These are phyloP conservation scores for Protomyces lactucae-debilis DNA, from an alignment of 1,139 yeast genomes.

Conservation along the genomic window DNA sequence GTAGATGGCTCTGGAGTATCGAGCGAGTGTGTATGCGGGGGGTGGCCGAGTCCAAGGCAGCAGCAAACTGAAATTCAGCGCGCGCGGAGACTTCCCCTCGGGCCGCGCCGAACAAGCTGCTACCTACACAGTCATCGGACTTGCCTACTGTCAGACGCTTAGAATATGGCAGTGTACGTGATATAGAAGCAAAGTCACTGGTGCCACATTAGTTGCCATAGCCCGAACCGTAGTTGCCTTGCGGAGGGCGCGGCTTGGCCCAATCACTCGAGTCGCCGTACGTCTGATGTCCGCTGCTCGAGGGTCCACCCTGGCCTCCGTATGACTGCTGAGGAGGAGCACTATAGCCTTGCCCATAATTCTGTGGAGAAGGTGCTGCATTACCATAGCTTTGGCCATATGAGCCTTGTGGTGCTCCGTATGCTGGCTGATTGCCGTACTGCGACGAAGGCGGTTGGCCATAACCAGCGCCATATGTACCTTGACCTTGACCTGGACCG, in stretches of 20 bases:
- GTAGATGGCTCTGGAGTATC: too few relatives aligned
- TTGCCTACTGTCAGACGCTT: too few relatives aligned
- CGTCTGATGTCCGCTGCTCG: background rate
- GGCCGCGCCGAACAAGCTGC: too few relatives aligned
- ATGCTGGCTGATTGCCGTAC: background rate
- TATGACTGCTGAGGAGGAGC: background rate
- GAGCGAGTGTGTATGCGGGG: background rate
- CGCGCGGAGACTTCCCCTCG: too few relatives aligned
- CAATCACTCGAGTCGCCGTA: constrained; percentile 18
- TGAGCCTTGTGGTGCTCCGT: background rate
- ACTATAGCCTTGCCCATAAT: background rate
- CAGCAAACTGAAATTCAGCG: too few relatives aligned
- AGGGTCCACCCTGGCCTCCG: background rate
- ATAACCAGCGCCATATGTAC: background rate
- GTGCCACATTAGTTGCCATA: background rate
- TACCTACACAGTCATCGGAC: too few relatives aligned
- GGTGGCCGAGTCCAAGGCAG: background rate
- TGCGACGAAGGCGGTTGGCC: background rate
- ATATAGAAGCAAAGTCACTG: too few relatives aligned
- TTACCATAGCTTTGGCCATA: background rate
- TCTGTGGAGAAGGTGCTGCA: background rate
- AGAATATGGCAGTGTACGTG: too few relatives aligned
- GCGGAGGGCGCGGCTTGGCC: constrained; percentile 8
- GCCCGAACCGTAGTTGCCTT: background rate
- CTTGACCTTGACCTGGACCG: background rate